Evolutionary conservation across 176 grass and related monocot species (phyloP), one percentile per base, ranked within the genome.

Genomic region (Avena eriantha): DNA sequence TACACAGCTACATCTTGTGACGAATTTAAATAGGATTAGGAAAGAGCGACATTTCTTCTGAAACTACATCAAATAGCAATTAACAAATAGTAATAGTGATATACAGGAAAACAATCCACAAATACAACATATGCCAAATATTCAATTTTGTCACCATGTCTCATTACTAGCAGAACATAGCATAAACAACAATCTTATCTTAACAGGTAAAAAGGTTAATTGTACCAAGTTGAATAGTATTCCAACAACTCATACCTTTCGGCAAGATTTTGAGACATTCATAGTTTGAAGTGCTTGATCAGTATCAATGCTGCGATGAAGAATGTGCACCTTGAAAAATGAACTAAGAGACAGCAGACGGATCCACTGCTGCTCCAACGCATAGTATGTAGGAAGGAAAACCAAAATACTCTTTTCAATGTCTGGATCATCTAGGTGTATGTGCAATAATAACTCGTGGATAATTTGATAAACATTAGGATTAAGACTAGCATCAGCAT

Each of bases 311-410:
- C 93, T 90, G 51, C 95, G 84, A 83, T 98, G 95, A 84, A 95
- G 91, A 95, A 98, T 93, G 69, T 95, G 89, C 79, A 98, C 89
- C 56, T 95, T 91, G 77, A 93, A 98, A 55, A 86, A 51, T 59
- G 82, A 92, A 67, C 56, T 84, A 63, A 73, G 60, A 86, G 83
- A 13, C 3, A 77, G 47, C 76, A 98, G 77, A 74, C 88, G 91
- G 53, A 90, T 83, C 95, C 95, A 98, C 88, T 95, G 95, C 60
- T 92, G 85, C 86, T 98, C 95, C 87, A 98, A 74, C 48, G 93
- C 93, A 90, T 93, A 86, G 77, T 98, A 95, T 74, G 93, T 98
- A 69, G 95, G 95, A 76, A 98, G 93, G 73, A 98, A 98, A 77
- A 98, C 93, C 86, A 98, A 93, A 95, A 98, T 90, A 80, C 95